Evolutionary conservation across 257 asterid species (phyloP).

Genomic region (Plectranthus barbatus): DNA sequence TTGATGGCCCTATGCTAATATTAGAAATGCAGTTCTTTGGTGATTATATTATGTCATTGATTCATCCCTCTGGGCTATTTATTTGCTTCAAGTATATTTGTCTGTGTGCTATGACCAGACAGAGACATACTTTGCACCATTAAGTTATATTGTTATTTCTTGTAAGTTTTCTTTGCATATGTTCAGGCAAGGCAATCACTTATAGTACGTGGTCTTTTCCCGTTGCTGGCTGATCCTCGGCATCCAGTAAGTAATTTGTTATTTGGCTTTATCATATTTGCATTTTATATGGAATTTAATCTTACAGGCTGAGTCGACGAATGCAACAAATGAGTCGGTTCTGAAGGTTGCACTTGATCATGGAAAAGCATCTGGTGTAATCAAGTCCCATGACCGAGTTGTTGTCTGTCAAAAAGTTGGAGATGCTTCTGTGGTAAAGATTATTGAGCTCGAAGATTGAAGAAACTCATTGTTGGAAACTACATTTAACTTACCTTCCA

Average conservation of each 20-base stretch:
- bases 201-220: constrained; percentile 79
- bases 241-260: constrained; percentile 64
- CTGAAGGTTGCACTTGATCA: constrained; percentile 7
- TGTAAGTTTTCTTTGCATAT: neutral
- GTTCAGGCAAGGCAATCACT: constrained; percentile 90
- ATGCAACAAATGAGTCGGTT: constrained; percentile 2
- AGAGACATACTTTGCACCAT: too few species aligned
- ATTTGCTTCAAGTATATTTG: too few species aligned
- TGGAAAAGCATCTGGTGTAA: constrained; percentile 2
- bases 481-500: neutral
- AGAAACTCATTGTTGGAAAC: neutral
- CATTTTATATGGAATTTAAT: neutral
- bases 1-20: neutral
- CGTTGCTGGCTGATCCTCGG: constrained; percentile 94
- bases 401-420: constrained; percentile 7
- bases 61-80: too few species aligned
- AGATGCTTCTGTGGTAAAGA: constrained; percentile 9
- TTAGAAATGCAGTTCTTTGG: neutral
- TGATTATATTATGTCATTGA: neutral
- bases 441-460: constrained; percentile 1
- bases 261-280: neutral
- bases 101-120: too few species aligned
- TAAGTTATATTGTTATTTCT: too few species aligned
- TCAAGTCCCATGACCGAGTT: constrained; percentile 8
- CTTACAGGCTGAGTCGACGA: constrained; percentile 5